Percentiles rank a stretch among this genome's conserved stretches.
These are phyloP conservation scores for Candida chilensis DNA, from an alignment of 805 yeast species.

Conservation along the genomic window DNA sequence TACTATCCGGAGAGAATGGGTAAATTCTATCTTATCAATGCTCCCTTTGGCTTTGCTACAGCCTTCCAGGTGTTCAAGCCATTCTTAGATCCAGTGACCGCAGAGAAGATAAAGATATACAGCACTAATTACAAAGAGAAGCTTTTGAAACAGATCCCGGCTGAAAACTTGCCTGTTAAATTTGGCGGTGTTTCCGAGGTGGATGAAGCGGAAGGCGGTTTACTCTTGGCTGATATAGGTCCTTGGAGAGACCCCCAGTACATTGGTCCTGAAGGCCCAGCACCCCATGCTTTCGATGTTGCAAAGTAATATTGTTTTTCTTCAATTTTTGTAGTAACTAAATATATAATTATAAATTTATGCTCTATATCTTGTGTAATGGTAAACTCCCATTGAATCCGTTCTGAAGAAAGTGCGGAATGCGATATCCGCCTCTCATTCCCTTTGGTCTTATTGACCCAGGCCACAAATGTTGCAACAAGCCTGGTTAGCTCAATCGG, in stretches of 20 bases:
- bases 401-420: no score
- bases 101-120: slow-evolving; percentile 84
- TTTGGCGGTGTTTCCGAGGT: slow-evolving; percentile 80
- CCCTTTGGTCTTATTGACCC: no score
- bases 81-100: slow-evolving; percentile 95
- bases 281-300: slow-evolving; percentile 57
- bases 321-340: no score
- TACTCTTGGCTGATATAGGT: slow-evolving; percentile 84
- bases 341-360: no score
- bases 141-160: slow-evolving; percentile 84
- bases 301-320: no score
- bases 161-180: slow-evolving; percentile 82
- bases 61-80: slow-evolving; percentile 89
- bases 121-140: slow-evolving; percentile 75
- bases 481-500: no score
- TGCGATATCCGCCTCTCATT: no score
- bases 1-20: slow-evolving; percentile 99
- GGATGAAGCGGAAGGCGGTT: slow-evolving; percentile 63
- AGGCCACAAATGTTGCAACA: no score
- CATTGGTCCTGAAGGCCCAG: slow-evolving; percentile 94
- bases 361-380: no score
- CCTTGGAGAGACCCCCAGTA: slow-evolving; percentile 92
- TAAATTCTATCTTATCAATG: slow-evolving; percentile 88
- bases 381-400: no score
- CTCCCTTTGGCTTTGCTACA: slow-evolving; percentile 95